Base-by-base conservation (phyloP, 2,329 filamentous ascomycete genomes). In the Xylariaceae sp. region DNA sequence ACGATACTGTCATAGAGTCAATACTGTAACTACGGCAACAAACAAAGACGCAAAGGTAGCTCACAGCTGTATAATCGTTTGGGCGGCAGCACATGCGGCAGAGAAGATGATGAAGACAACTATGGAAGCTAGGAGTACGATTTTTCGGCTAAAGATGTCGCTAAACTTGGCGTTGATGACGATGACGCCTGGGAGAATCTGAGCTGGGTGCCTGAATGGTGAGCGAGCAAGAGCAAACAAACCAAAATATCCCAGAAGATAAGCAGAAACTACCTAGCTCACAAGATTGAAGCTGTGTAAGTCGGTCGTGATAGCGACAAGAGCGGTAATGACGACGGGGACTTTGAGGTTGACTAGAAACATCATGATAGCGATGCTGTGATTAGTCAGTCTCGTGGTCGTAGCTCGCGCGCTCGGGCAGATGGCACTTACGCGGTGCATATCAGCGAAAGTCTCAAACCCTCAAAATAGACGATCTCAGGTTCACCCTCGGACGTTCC, bases 101-200 rank as follows among this genome's bases (percentile, higher is more conserved):
- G 79, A 81, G 59, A 88, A 88, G 40, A 85, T 64, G 19, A 68
- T 61, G 55, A 86, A 86, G 2, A 78, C 74, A 53, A 83, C 80
- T 5, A 88, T 35, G 68, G 5, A 89, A 68, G 52, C 77, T 81
- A 57, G 74, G 56, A 47, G 50, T 6, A 54, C 22, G 4, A 20
- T 17, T 57, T 87, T 86, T 5, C 85, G 76, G 10, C 84, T 83
- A 55, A 87, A 86, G 23, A 88, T 85, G 58, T 87, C 83, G 40
- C 75, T 81, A 4, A 87, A 69, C 55, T 84, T 85, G 37, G 85
- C 85, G 54, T 85, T 89, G 1, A 89, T 50, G 1, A 56, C 49
- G n/a, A 58, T 48, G 6, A 52, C 41, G 16, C 35, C 54, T 55
- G 29, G 6, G n/a, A 12, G n/a, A 14, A 22, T 12, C 19, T 39